A percentile compares a stretch with the other conserved stretches of the same genome.
phyloP scores from a whole-genome alignment of 257 asterid species.

The Mentha longifolia region DNA sequence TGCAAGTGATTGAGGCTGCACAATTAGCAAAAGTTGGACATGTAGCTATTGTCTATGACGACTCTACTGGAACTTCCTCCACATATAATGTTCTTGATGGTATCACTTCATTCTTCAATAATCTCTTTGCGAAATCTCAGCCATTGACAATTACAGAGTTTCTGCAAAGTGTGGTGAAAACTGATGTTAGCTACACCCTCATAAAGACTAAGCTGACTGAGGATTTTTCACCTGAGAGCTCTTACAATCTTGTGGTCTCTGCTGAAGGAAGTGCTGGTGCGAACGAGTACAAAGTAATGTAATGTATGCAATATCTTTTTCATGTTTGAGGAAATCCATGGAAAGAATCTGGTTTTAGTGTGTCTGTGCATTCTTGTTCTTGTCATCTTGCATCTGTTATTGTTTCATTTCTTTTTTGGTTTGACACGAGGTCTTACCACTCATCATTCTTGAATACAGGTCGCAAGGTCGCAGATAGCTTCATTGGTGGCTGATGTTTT shows the following conservation, averaged over 20 bases:
- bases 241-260: constrained; percentile 71
- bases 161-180: constrained; percentile 65
- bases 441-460: constrained; percentile 49
- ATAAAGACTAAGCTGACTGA: constrained; percentile 73
- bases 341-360: constrained; percentile 14
- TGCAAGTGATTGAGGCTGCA: constrained; percentile 83
- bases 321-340: constrained; percentile 29
- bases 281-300: constrained; percentile 96
- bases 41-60: constrained; percentile 80
- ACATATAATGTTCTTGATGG: constrained; percentile 83
- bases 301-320: constrained; percentile 78
- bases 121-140: constrained; percentile 69
- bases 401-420: neutral
- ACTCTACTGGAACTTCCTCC: constrained; percentile 46
- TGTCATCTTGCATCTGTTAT: neutral
- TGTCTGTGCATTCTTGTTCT: neutral
- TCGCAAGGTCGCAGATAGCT: constrained; percentile 77
- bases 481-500: constrained; percentile 83
- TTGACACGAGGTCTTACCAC: constrained; percentile 7
- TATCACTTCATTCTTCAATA: constrained; percentile 75
- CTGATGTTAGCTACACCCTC: constrained; percentile 80
- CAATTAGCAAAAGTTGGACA: constrained; percentile 84
- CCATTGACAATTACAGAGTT: constrained; percentile 68
- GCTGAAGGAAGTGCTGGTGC: constrained; percentile 70
- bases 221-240: constrained; percentile 78